Conservation (phyloP, 1,284 basidiomycete species). For the Apiotrichum laibachii region DNA sequence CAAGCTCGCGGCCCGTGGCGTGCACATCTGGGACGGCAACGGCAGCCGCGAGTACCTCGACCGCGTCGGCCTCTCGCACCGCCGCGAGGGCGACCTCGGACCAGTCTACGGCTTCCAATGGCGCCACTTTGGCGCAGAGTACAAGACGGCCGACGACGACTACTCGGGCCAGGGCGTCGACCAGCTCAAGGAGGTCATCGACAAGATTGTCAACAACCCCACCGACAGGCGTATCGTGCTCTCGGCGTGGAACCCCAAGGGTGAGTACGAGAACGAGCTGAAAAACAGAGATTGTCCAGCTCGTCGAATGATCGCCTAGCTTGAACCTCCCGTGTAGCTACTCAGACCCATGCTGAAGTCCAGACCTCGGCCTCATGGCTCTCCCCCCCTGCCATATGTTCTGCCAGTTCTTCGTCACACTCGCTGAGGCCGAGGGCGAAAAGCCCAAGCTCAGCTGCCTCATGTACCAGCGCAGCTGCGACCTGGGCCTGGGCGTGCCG, state of each 20-base stretch:
- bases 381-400: slow-evolving; percentile 98
- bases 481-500: slow-evolving; percentile 92
- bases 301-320: too few species aligned
- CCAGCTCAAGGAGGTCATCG: slow-evolving; percentile 81
- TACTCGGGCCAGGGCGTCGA: slow-evolving; percentile 90
- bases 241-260: slow-evolving; percentile 95
- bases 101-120: slow-evolving; percentile 99
- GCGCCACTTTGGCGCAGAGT: slow-evolving; percentile 94
- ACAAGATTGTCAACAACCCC: slow-evolving; percentile 88
- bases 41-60: slow-evolving; percentile 85
- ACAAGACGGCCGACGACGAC: slow-evolving; percentile 74
- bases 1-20: slow-evolving; percentile 72
- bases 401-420: slow-evolving; percentile 96
- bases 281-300: too few species aligned
- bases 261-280: slow-evolving; percentile 53
- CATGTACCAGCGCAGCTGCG: slow-evolving; percentile 97
- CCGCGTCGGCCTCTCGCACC: slow-evolving; percentile 72
- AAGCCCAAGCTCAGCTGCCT: slow-evolving; percentile 83
- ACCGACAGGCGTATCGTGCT: slow-evolving; percentile 95
- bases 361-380: slow-evolving; percentile 90
- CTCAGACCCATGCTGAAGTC: neutral
- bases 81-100: slow-evolving; percentile 89
- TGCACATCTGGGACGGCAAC: slow-evolving; percentile 98
- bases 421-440: slow-evolving; percentile 54
- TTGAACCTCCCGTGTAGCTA: neutral